A percentile compares a stretch with the other conserved stretches of the same genome.
These are phyloP conservation scores for Samsoniella hepiali DNA, from an alignment of 2,329 filamentous ascomycete species.

Conservation along the genomic window DNA sequence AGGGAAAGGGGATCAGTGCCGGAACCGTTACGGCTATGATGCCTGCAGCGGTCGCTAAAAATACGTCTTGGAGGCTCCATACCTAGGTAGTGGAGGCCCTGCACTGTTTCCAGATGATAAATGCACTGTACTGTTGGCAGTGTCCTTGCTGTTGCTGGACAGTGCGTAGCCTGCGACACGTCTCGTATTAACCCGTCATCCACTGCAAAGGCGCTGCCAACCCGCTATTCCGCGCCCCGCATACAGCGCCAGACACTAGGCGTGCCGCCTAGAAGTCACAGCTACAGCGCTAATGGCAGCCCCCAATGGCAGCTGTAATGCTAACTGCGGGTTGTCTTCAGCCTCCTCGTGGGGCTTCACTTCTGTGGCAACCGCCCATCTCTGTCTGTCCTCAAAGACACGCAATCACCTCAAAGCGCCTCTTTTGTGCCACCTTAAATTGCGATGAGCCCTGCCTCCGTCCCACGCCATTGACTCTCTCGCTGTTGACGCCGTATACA, in stretches of 20 bases:
- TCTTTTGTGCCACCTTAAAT: slow-evolving; percentile 15
- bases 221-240: background rate
- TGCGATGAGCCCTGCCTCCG: slow-evolving; percentile 3
- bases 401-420: slow-evolving; percentile 13
- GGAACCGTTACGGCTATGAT: background rate
- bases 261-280: background rate
- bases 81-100: background rate
- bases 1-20: background rate
- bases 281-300: background rate
- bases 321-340: background rate
- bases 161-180: background rate
- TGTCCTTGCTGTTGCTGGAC: background rate
- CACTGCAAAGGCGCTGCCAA: background rate
- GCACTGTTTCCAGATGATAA: background rate
- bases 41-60: background rate
- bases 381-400: slow-evolving; percentile 12
- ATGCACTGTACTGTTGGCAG: background rate
- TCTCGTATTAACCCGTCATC: slow-evolving; percentile 4
- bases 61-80: no score
- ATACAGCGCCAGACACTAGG: background rate
- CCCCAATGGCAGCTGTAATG: background rate
- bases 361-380: slow-evolving; percentile 13
- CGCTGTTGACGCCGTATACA: background rate
- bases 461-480: background rate
- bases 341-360: slow-evolving; percentile 11